Conservation (phyloP, 805 yeast genomes). For the Metschnikowia reukaufii region DNA sequence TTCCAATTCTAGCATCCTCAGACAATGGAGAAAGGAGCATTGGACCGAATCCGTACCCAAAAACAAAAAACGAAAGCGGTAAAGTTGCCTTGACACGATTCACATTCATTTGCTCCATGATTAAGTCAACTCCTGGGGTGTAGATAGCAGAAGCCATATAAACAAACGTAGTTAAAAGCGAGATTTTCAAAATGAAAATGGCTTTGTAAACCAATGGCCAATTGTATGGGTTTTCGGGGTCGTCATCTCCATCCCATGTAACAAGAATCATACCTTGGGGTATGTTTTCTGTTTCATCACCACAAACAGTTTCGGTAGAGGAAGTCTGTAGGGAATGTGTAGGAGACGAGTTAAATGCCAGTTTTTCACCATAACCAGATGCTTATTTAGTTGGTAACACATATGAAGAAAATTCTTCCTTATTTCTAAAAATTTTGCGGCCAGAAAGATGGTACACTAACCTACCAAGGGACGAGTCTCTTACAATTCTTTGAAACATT, state of each 20-base stretch:
- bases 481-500: constrained; percentile 19
- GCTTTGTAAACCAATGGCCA: constrained; percentile 49
- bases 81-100: constrained; percentile 46
- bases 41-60: constrained; percentile 65
- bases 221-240: constrained; percentile 56
- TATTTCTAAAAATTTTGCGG: constrained; percentile 22
- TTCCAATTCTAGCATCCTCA: constrained; percentile 54
- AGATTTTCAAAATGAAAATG: constrained; percentile 38
- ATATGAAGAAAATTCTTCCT: constrained; percentile 32
- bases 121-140: constrained; percentile 49
- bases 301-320: not conserved
- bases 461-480: constrained; percentile 34
- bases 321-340: not conserved
- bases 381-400: constrained; percentile 34
- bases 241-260: constrained; percentile 44
- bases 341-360: not conserved
- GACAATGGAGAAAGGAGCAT: constrained; percentile 58
- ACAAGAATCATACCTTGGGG: constrained; percentile 17
- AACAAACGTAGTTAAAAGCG: constrained; percentile 49
- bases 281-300: not conserved
- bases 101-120: constrained; percentile 47
- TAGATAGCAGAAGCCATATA: constrained; percentile 59
- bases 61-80: constrained; percentile 53
- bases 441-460: constrained; percentile 27
- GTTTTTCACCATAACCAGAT: not conserved